Evolutionary conservation across 2,329 filamentous ascomycete species (phyloP).

Genomic region (Cercospora canescens): DNA sequence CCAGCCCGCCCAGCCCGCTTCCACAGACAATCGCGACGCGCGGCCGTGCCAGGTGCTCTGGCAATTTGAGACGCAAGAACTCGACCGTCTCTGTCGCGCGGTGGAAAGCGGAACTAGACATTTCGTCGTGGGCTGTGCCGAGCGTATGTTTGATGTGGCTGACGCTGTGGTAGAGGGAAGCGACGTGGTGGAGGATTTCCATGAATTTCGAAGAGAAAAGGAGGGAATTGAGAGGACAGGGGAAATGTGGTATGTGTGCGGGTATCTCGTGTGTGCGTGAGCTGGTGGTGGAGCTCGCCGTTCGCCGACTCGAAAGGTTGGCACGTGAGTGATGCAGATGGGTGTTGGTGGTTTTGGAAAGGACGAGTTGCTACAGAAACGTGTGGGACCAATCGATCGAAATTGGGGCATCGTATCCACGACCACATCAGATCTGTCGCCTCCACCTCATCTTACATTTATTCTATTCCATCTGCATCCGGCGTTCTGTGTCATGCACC

Average conservation of each 20-base stretch:
- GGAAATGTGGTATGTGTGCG: neutral
- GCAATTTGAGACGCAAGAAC: constrained; percentile 53
- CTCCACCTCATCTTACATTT: no score
- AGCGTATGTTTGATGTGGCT: constrained; percentile 34
- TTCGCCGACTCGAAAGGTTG: neutral
- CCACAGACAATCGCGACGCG: constrained; percentile 65
- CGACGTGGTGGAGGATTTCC: constrained; percentile 33
- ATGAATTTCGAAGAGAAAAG: neutral
- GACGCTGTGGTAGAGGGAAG: constrained; percentile 35
- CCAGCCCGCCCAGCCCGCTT: no score
- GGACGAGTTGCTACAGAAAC: neutral
- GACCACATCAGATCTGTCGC: no score
- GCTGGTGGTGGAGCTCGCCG: constrained; percentile 13
- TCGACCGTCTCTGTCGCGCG: constrained; percentile 52
- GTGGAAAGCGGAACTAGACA: constrained; percentile 39
- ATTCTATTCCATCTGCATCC: no score
- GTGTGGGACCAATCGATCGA: neutral
- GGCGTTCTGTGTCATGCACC: no score
- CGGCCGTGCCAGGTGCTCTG: constrained; percentile 51
- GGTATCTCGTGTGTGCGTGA: neutral
- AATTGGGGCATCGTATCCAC: no score
- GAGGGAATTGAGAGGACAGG: neutral
- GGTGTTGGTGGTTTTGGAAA: no score
- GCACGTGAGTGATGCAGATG: neutral
- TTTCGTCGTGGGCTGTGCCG: constrained; percentile 35